Evolutionary conservation across 257 asterid species (phyloP), one percentile per base, ranked within the genome.

Genomic region (Solanum stenotomum): DNA sequence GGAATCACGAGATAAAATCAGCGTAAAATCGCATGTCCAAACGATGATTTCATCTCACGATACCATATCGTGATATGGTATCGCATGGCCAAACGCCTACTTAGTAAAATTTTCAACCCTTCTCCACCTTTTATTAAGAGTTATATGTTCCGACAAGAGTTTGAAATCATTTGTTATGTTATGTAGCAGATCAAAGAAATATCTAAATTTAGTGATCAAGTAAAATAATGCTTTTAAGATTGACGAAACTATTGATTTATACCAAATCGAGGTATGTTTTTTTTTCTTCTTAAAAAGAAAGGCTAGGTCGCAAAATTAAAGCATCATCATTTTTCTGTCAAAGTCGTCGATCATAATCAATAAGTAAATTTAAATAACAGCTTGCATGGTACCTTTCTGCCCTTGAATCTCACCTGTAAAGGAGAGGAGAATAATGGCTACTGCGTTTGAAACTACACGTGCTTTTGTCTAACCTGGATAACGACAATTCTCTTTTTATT

Each of bases 401-500:
- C 65, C 37, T 46, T 46, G 85, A 46, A 81, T 81, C 85, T 81
- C 85, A 34, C 12, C 68, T 10, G 70, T 46, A 81, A 49, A 81
- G 42, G 85, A 29, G 5, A 29, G 6, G 29, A 49, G 40, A 46
- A 81, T 81, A 46, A 79, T 79, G 85, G 85, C 22, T 46, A 8
- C 85, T 79, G 67, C 38, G 9, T 79, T 79, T 79, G 38, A 79
- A 79, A 79, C 25, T 72, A 59, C 76, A 78, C 90, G 77, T 79
- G 68, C 18, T 22, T 68, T 84, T 87, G 88, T 87, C 42, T 46
- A 84, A 85, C 56, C 72, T 85, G 25, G 87, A 85, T 87, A 88
- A 87, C 90, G 90, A 87, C 92, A 88, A 87, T 88, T 63, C 87
- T 90, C 65, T 88, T 88, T 90, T 88, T 88, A 90, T 88, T 90